Evolutionary conservation across 441 rosid species (phyloP).

Genomic region (Arabidopsis hybrid): DNA sequence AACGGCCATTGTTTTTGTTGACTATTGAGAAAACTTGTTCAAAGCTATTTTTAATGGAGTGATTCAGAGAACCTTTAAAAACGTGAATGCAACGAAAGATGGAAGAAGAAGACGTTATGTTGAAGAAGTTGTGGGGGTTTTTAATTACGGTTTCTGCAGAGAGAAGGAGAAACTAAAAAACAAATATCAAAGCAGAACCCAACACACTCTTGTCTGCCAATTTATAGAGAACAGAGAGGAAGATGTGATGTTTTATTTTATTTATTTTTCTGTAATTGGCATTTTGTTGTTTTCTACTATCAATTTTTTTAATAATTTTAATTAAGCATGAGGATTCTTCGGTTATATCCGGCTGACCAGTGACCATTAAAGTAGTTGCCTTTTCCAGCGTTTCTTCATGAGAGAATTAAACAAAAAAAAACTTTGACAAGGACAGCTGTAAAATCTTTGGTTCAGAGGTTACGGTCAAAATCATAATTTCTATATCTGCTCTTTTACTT

Average conservation of each 20-base stretch:
- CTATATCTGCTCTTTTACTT: constrained; percentile 34
- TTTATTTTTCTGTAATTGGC: constrained; percentile 25
- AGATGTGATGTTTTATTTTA: constrained; percentile 49
- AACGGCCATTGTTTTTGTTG: constrained; percentile 59
- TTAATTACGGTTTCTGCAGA: constrained; percentile 30
- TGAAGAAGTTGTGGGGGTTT: constrained; percentile 22
- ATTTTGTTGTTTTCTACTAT: constrained; percentile 28
- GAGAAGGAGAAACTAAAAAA: constrained; percentile 24
- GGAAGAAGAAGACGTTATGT: constrained; percentile 34
- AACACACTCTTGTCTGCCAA: constrained; percentile 44
- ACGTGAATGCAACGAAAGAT: constrained; percentile 38
- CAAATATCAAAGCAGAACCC: constrained; percentile 43
- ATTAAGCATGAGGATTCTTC: constrained; percentile 44
- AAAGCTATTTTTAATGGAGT: constrained; percentile 20
- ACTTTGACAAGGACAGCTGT: constrained; percentile 44
- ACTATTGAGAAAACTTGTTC: constrained; percentile 1
- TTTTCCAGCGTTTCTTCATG: constrained; percentile 40
- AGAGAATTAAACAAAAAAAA: background rate
- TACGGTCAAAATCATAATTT: constrained; percentile 41
- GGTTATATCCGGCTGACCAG: constrained; percentile 43
- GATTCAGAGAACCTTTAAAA: constrained; percentile 23
- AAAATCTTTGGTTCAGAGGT: constrained; percentile 38
- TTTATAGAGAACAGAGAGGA: constrained; percentile 48
- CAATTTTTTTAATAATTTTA: background rate
- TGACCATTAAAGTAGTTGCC: constrained; percentile 46